phyloP scores from a whole-genome alignment of 257 asterid genomes.

The Orobanche coerulescens region DNA sequence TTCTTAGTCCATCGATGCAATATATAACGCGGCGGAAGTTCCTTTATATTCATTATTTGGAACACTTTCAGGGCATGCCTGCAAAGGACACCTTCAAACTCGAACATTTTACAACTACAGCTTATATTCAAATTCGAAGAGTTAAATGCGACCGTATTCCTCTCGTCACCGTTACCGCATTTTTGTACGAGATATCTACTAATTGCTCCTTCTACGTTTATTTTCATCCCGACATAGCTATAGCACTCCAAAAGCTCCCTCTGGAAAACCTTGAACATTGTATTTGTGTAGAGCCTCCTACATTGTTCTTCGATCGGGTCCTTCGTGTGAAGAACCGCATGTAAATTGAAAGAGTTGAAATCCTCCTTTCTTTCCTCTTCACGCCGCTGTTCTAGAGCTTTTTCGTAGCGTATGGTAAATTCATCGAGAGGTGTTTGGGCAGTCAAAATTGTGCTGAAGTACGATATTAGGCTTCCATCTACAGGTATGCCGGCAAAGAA shows the following conservation, averaged over 20 bases:
- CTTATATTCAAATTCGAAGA: constrained; percentile 68
- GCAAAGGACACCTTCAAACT: constrained; percentile 85
- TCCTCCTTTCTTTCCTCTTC: constrained; percentile 90
- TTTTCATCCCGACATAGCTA: constrained; percentile 68
- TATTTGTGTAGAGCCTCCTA: constrained; percentile 66
- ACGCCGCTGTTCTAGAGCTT: constrained; percentile 62
- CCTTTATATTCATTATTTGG: constrained; percentile 81
- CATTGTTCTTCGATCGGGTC: constrained; percentile 96
- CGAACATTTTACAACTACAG: constrained; percentile 91
- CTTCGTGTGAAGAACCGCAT: constrained; percentile 68
- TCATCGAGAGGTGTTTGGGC: constrained; percentile 57
- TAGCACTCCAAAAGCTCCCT: constrained; percentile 89
- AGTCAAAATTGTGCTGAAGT: constrained; percentile 52
- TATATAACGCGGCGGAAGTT: constrained; percentile 75
- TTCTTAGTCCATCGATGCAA: constrained; percentile 82
- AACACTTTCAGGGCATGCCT: constrained; percentile 81
- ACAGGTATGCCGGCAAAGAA: constrained; percentile 89
- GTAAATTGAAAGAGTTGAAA: constrained; percentile 66
- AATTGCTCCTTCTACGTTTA: constrained; percentile 79
- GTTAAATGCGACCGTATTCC: constrained; percentile 87
- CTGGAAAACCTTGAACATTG: constrained; percentile 80
- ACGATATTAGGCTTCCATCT: constrained; percentile 69
- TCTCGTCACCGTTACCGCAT: constrained; percentile 68
- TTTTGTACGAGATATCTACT: constrained; percentile 81
- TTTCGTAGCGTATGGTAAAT: constrained; percentile 59